Evolutionary conservation across 331 rosid species (phyloP).

Genomic region (Cydonia oblonga): DNA sequence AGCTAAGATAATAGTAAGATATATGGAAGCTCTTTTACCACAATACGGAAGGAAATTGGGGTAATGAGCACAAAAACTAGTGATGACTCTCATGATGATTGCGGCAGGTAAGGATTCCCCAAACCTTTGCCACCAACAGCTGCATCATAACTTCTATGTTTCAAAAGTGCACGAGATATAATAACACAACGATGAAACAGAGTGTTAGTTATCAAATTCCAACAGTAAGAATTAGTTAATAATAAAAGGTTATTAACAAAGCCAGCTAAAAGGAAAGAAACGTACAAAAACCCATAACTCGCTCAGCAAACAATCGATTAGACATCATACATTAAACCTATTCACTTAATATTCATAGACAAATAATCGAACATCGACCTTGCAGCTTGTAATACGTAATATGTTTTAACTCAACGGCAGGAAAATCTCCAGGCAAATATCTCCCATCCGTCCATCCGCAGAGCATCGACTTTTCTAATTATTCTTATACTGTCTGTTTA

Average conservation of each 20-base stretch:
- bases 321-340: neutral
- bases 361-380: neutral
- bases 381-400: neutral
- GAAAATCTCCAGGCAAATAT: neutral
- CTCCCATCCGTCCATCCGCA: neutral
- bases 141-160: constrained; percentile 21
- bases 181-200: neutral
- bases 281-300: neutral
- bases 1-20: neutral
- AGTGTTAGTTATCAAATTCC: no score
- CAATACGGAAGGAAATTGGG: neutral
- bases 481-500: neutral
- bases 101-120: constrained; percentile 28
- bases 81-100: neutral
- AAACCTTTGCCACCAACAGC: constrained; percentile 35
- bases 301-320: neutral
- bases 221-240: neutral
- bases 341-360: neutral
- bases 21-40: neutral
- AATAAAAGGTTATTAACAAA: neutral
- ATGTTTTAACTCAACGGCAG: neutral
- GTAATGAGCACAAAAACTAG: neutral
- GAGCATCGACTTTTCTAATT: neutral
- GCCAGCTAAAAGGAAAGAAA: neutral
- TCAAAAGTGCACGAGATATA: constrained; percentile 13